Conservation (phyloP, 768 basidiomycete genomes). For the Pleurotus salmoneostramineus region DNA sequence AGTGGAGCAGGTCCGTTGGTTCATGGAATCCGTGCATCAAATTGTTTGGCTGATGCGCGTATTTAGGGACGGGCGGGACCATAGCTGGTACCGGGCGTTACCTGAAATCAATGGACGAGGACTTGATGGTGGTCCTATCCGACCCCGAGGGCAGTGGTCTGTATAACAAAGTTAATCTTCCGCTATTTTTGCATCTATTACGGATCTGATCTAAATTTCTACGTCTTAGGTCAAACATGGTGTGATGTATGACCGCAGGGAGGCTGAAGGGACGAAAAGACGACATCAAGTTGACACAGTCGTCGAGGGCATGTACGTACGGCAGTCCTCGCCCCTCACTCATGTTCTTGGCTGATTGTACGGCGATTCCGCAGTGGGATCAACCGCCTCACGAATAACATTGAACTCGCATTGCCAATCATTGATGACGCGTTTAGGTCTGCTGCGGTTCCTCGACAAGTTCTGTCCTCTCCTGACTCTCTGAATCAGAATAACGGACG, state of each 20-base stretch:
- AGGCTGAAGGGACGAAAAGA: conserved; percentile 90
- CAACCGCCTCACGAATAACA: conserved; percentile 89
- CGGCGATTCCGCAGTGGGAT: conserved; percentile 59
- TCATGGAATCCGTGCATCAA: no score
- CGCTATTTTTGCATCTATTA: not conserved
- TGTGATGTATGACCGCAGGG: conserved; percentile 92
- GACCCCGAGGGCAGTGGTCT: conserved; percentile 95
- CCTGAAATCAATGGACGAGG: conserved; percentile 70
- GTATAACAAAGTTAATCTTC: conserved; percentile 73
- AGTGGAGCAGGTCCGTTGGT: conserved; percentile 71
- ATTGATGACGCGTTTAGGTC: conserved; percentile 90
- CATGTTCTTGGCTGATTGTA: not conserved
- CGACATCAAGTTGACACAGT: conserved; percentile 95
- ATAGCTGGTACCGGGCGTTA: conserved; percentile 81
- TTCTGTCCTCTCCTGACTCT: not conserved
- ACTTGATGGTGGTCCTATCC: conserved; percentile 68
- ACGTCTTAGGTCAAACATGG: conserved; percentile 70
- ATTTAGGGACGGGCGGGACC: conserved; percentile 89
- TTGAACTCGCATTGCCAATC: conserved; percentile 77
- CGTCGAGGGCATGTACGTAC: conserved; percentile 80
- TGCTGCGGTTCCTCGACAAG: conserved; percentile 3
- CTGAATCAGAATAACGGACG: conserved; percentile 73
- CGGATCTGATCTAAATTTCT: not conserved
- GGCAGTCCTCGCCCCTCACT: not conserved
- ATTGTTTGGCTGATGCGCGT: no score